A percentile compares a stretch with the other conserved stretches of the same genome.
Evolutionary conservation across 2,329 filamentous ascomycete species (phyloP).

Genomic region (Periconia digitata): DNA sequence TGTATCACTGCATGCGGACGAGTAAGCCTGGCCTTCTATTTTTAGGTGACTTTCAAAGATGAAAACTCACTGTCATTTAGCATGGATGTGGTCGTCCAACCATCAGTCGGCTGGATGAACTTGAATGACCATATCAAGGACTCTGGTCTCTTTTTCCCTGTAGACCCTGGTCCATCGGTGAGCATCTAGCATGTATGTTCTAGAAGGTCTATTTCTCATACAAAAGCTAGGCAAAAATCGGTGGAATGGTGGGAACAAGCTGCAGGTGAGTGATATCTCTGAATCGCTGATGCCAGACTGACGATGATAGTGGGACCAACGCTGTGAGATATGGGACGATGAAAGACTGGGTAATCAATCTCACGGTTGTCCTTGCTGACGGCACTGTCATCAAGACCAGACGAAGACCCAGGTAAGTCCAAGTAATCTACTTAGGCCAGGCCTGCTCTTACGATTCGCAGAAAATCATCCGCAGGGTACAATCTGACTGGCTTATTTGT

Average conservation of each 20-base stretch:
- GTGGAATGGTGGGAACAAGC: constrained; percentile 81
- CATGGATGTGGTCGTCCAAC: constrained; percentile 92
- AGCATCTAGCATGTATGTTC: constrained; percentile 14
- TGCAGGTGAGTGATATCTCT: constrained; percentile 39
- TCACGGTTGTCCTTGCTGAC: constrained; percentile 79
- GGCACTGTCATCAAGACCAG: constrained; percentile 79
- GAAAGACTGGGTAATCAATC: constrained; percentile 84
- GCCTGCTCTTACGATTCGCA: constrained; percentile 14
- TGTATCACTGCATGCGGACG: constrained; percentile 75
- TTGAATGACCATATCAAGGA: constrained; percentile 75
- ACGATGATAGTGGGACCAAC: constrained; percentile 67
- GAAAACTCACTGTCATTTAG: constrained; percentile 26
- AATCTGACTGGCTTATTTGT: constrained; percentile 80
- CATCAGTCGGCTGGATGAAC: constrained; percentile 88
- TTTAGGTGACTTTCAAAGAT: not conserved
- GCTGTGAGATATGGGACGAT: constrained; percentile 81
- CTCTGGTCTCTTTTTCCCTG: constrained; percentile 83
- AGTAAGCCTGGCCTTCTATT: constrained; percentile 45
- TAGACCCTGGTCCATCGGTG: constrained; percentile 73
- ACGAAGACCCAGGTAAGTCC: constrained; percentile 62
- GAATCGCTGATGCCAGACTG: constrained; percentile 30
- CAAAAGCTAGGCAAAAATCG: constrained; percentile 65
- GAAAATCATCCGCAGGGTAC: constrained; percentile 79
- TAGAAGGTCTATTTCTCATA: not conserved
- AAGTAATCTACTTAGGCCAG: not conserved